Conservation (phyloP, 2,329 filamentous ascomycete genomes). For the Penicillium occitanis region DNA sequence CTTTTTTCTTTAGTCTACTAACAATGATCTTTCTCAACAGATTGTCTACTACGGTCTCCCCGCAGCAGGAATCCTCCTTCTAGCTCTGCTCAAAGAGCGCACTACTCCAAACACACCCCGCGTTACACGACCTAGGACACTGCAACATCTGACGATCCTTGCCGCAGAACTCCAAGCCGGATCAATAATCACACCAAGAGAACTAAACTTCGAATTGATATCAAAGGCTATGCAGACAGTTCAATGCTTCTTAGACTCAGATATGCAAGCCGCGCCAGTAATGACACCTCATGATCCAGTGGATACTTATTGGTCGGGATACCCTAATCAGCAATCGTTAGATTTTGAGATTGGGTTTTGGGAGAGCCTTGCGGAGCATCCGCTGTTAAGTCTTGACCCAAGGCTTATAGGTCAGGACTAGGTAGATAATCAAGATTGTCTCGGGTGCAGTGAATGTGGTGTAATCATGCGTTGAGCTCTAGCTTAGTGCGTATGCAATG, state of each 20-base stretch:
- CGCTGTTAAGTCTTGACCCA: neutral
- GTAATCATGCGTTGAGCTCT: neutral
- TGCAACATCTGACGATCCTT: neutral
- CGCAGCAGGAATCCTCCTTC: neutral
- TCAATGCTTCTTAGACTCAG: neutral
- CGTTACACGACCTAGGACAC: neutral
- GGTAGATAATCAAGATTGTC: neutral
- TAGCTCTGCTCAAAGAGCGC: neutral
- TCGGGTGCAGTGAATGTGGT: neutral
- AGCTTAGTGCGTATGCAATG: neutral
- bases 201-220: neutral
- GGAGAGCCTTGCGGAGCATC: neutral
- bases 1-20: too few species aligned
- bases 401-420: neutral
- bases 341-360: neutral
- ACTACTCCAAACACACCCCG: neutral
- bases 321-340: neutral
- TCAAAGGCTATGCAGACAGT: neutral
- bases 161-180: neutral
- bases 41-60: neutral
- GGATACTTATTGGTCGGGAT: neutral
- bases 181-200: neutral
- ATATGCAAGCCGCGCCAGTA: neutral
- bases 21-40: neutral
- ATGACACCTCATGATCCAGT: neutral